A percentile compares a stretch with the other conserved stretches of the same genome.
phyloP scores from a whole-genome alignment of 345 rosid genomes.

The Salix brachista region DNA sequence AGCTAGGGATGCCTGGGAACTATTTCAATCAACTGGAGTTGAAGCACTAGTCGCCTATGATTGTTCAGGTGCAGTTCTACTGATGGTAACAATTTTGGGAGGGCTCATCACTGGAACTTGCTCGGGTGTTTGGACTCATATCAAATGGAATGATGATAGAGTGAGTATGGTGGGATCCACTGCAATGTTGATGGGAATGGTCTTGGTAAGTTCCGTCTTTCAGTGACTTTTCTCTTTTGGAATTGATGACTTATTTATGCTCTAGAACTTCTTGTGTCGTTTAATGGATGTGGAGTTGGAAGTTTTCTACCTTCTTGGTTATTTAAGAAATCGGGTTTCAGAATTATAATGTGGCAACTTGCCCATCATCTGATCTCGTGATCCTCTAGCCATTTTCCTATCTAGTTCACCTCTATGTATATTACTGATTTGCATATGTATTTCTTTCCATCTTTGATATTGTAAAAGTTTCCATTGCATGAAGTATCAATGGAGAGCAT shows the following conservation, averaged over 20 bases:
- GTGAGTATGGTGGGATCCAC: constrained; percentile 84
- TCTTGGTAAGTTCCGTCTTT: constrained; percentile 53
- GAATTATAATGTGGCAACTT: background rate
- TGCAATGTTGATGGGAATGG: constrained; percentile 97
- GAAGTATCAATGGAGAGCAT: background rate
- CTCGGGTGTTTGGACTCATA: constrained; percentile 80
- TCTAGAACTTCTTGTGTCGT: background rate
- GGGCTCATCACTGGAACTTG: constrained; percentile 92
- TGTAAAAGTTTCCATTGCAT: background rate
- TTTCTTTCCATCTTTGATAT: background rate
- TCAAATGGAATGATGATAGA: constrained; percentile 53
- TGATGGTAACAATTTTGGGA: constrained; percentile 84
- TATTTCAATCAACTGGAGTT: constrained; percentile 96
- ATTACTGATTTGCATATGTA: background rate
- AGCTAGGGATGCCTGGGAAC: constrained; percentile 97
- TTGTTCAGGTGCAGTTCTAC: constrained; percentile 89
- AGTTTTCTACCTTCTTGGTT: background rate
- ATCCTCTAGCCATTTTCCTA: background rate
- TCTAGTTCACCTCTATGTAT: background rate
- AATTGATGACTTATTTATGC: background rate
- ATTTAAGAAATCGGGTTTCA: background rate
- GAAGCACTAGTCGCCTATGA: constrained; percentile 95
- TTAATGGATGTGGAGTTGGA: background rate
- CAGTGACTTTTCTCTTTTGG: background rate
- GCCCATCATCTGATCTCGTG: background rate